Conservation (phyloP, 176 grass and related monocot genomes). For the Zoysia pacifica region DNA sequence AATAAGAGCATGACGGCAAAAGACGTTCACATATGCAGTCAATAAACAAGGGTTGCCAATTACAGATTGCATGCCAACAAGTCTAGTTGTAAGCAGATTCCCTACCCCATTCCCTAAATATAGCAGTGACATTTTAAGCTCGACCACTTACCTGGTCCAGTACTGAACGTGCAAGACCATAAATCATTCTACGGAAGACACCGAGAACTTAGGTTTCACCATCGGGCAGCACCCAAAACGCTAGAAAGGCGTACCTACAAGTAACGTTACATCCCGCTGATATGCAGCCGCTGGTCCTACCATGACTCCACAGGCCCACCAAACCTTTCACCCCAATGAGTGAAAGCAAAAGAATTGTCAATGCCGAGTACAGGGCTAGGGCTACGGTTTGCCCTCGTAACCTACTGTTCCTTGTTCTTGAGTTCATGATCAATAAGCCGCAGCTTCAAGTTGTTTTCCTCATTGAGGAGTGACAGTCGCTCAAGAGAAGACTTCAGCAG, state of each 20-base stretch:
- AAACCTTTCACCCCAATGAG: background rate
- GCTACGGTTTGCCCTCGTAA: background rate
- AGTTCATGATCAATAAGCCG: constrained; percentile 68
- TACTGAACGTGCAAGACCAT: too few relatives aligned
- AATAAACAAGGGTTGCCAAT: too few relatives aligned
- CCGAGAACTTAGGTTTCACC: background rate
- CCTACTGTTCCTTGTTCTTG: constrained; percentile 65
- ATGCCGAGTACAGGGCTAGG: background rate
- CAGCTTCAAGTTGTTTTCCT: constrained; percentile 77
- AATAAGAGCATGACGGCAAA: too few relatives aligned
- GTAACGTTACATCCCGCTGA: background rate
- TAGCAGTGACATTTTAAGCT: too few relatives aligned
- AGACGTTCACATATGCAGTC: too few relatives aligned
- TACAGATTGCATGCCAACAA: too few relatives aligned
- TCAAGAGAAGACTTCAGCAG: constrained; percentile 79
- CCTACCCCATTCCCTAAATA: too few relatives aligned
- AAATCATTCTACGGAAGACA: background rate
- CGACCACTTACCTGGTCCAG: too few relatives aligned
- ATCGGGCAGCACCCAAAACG: background rate
- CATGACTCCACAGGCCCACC: background rate
- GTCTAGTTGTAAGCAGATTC: too few relatives aligned
- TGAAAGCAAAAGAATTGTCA: background rate
- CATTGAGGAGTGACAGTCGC: constrained; percentile 68
- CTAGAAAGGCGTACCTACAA: background rate
- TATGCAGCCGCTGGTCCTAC: background rate